Evolutionary conservation across 176 grass and related monocot genomes (phyloP).

Genomic region (Oryza officinalis): DNA sequence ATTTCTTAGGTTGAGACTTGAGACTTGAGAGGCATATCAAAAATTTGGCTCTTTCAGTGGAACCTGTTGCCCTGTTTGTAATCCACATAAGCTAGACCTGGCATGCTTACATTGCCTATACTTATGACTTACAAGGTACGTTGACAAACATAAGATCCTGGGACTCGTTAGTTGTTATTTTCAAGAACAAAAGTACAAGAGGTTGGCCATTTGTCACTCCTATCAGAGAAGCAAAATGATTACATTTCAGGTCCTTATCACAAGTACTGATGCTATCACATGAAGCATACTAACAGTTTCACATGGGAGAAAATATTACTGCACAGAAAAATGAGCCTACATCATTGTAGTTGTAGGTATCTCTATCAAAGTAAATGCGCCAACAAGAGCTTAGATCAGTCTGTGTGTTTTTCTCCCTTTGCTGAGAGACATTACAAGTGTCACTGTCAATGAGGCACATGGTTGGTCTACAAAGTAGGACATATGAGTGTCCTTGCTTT

Average conservation of each 20-base stretch:
- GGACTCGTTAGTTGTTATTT: not conserved
- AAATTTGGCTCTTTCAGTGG: not conserved
- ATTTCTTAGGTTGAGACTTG: not conserved
- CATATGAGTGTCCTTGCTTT: not conserved
- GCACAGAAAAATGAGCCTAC: not conserved
- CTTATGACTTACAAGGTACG: not conserved
- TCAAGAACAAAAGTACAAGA: not conserved
- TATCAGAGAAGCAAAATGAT: slow-evolving; percentile 11
- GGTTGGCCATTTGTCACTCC: not conserved
- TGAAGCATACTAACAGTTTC: not conserved
- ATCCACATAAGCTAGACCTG: not conserved
- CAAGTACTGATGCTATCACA: not conserved
- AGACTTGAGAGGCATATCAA: not conserved
- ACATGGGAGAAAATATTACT: not conserved
- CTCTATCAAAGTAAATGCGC: not conserved
- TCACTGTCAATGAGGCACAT: not conserved
- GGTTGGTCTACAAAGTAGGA: not conserved
- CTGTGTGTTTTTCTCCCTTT: not conserved
- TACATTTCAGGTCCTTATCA: not conserved
- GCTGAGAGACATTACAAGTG: not conserved
- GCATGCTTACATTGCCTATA: not conserved
- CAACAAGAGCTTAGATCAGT: not conserved
- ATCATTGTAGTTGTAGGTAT: not conserved
- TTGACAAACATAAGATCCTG: not conserved
- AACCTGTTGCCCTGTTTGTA: not conserved